Base-by-base conservation (phyloP, 2,329 filamentous ascomycete species). In the Xylariaceae sp. region DNA sequence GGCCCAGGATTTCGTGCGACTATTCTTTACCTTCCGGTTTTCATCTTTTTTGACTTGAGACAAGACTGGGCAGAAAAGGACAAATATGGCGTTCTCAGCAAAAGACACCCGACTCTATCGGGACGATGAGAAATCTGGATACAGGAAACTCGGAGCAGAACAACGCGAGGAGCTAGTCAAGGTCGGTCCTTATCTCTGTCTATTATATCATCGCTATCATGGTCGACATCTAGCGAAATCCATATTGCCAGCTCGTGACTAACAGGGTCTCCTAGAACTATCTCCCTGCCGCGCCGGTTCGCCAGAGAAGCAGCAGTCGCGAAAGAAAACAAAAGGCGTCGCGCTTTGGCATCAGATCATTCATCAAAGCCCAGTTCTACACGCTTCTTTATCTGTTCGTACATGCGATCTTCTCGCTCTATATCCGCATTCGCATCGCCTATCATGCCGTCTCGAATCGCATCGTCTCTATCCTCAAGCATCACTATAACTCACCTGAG, bases 401-500 rank as follows among this genome's bases (percentile, higher is more conserved):
- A 66, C 91, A 96, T 70, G 82, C 88, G 63, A 73, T 96, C 66
- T 97, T 96, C 76, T 93, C 90, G 5, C 78, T 97, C 65, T 95
- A 94, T 73, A 88, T 97, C 66, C 88, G 92, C 63, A 76, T 90
- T 60, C 87, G 92, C 59, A 87, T 91, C 71, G 84, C 86, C 57
- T 94, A 91, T 76, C 88, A 93, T 73, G 84, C 88, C 7, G 81
- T 96, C 53, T 80, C 86, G 66, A 89, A 94, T 72, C 87, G 89
- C 61, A 78, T 93, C 64, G 84, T 91, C 56, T 89, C 90, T 8
- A 83, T 97, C 62, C 80, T 96, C 57, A 92, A 93, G 74, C 94
- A 99, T 77, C 95, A 99, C 76, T 94, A 99, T 74, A 89, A 90
- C 55, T 96, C 93, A 0, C 94, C 94, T 6, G 90, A 96, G 72